Evolutionary conservation across 73 alveolate species (phyloP).

Genomic region (Paramecium octaurelia): DNA sequence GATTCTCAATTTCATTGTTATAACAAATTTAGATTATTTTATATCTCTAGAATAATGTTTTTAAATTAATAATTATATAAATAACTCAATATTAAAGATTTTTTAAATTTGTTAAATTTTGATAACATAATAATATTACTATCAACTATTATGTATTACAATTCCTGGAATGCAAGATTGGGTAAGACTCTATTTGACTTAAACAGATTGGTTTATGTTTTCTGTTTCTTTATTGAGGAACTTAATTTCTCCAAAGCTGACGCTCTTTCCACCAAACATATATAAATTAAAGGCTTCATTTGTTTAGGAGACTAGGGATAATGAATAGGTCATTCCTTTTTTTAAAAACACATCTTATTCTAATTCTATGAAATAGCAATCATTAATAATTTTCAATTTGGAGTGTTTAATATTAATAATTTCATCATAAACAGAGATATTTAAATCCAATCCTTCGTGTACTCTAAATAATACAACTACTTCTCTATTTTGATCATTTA

Average conservation of each 20-base stretch:
- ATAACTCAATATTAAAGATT: too few relatives aligned
- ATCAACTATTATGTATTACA: background rate
- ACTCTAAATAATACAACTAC: background rate
- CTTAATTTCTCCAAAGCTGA: background rate
- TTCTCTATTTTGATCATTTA: background rate
- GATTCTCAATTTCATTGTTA: too few relatives aligned
- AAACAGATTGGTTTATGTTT: background rate
- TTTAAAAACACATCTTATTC: background rate
- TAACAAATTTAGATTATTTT: too few relatives aligned
- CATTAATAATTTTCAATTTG: background rate
- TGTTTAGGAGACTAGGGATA: background rate
- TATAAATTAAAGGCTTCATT: background rate
- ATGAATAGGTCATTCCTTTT: background rate
- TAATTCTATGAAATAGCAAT: background rate
- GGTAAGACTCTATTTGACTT: background rate
- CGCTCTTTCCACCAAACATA: background rate
- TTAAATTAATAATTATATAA: too few relatives aligned
- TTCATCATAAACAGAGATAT: background rate
- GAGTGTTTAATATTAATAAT: background rate
- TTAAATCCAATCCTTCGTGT: background rate
- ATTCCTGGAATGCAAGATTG: background rate
- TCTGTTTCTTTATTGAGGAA: background rate
- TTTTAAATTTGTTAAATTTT: background rate
- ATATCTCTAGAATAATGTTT: too few relatives aligned
- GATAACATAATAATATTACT: background rate